Evolutionary conservation across 176 grass and related monocot genomes (phyloP).

Genomic region (Alopecurus myosuroides): DNA sequence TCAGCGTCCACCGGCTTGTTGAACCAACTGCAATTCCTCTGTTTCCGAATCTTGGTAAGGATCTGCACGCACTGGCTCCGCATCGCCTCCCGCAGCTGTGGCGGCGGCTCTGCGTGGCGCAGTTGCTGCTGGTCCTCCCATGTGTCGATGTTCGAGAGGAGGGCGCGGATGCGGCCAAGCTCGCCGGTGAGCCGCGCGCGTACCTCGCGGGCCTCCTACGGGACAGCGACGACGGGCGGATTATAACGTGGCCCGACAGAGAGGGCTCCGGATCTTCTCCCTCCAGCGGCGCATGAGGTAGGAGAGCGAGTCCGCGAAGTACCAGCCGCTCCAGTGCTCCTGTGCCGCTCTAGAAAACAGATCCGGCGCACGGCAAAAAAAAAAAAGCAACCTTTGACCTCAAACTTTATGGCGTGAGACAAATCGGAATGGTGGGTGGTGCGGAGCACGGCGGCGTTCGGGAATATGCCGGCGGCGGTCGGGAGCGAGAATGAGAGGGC

Average conservation of each 20-base stretch:
- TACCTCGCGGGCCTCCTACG: slow-evolving; percentile 46
- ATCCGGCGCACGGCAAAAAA: too few relatives aligned
- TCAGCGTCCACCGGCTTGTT: slow-evolving; percentile 72
- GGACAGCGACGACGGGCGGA: slow-evolving; percentile 35
- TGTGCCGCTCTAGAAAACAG: too few relatives aligned
- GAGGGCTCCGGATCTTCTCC: slow-evolving; percentile 17
- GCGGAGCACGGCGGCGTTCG: too few relatives aligned
- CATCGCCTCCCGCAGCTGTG: slow-evolving; percentile 39
- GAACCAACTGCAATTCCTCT: slow-evolving; percentile 75
- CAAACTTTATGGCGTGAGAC: too few relatives aligned
- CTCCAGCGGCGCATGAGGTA: too few relatives aligned
- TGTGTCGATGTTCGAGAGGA: slow-evolving; percentile 57
- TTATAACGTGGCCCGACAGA: slow-evolving; percentile 20
- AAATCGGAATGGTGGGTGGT: too few relatives aligned
- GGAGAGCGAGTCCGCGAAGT: too few relatives aligned
- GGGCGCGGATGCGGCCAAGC: slow-evolving; percentile 59
- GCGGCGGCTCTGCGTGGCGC: neutral
- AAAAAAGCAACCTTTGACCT: too few relatives aligned
- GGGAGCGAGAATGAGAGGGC: too few relatives aligned
- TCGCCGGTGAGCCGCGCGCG: slow-evolving; percentile 60
- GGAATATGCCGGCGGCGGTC: too few relatives aligned
- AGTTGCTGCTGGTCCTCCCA: slow-evolving; percentile 6
- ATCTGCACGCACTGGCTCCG: slow-evolving; percentile 66
- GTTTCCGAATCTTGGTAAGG: slow-evolving; percentile 58
- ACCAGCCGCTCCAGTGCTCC: too few relatives aligned